Base-by-base conservation (phyloP, 805 yeast species). In the Torulaspora franciscae region DNA sequence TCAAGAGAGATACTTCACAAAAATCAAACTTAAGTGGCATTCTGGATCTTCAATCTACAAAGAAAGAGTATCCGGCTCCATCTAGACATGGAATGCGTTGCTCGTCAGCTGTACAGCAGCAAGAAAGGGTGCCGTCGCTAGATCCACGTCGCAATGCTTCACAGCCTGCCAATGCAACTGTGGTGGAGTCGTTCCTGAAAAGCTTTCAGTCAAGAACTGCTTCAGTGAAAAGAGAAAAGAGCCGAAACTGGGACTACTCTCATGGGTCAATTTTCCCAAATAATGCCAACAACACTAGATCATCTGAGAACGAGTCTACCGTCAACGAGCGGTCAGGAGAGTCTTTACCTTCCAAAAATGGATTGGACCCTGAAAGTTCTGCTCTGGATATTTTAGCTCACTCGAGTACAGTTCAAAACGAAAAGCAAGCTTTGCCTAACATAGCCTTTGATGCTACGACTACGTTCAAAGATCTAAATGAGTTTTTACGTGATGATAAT, bases 91-190 rank as follows among this genome's bases (percentile, higher is more conserved):
- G 36, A 7, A 28, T 48, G 10, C 52, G 58, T n/a, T 30, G 49
- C 1, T 40, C 47, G 7, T 56, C 61, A 26, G 57, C 50, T 5
- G 51, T 50, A 2, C 34, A 24, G n/a, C 23, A 30, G 5, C 27
- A 14, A 14, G 40, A 23, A 11, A 32, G 36, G n/a, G 13, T 27
- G 4, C 23, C 32, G 13, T 61, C 66, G 1, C 43, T 63, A 28
- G 67, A 63, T 41, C 67, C 67, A 6, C 61, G 64, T 37, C 56
- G 63, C 25, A 59, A 57, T 38, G 34, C 54, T 8, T 51, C 65
- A 3, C 62, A 59, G 37, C 65, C 67, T 7, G 44, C 34, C 2
- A 51, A 50, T 23, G 40, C 58, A 7, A 54, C 43, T 17, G 44
- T 51, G 2, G 37, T 58, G 7, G 58, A 52, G 25, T 46, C 50